Evolutionary conservation across 176 grass and related monocot genomes (phyloP), one percentile per base, ranked within the genome.

Genomic region (Thinopyrum elongatum): DNA sequence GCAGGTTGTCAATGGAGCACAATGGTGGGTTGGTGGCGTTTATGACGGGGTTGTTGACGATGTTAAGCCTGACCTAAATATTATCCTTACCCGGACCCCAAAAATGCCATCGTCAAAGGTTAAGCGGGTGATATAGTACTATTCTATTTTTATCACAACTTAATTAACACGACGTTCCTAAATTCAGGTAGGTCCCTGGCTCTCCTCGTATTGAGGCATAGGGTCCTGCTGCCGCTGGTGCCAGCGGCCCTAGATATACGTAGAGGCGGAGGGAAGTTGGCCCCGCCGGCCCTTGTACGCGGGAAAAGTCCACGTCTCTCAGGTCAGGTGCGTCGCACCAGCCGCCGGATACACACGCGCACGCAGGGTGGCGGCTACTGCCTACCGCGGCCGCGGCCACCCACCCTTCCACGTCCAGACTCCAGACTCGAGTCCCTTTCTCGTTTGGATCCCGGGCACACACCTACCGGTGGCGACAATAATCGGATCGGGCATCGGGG

Each of bases 261-360:
- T 31, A 31, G 2, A 34, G 33, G 33, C 33, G 33, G 27, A 8
- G 80, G 10, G 61, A 66, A 2, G 61, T 16, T 10, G 38, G 38
- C 38, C 38, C 8, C 2, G 44, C 31, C 44, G 3, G 8, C 86
- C 70, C 69, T 87, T 87, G 86, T 59, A 29, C 69, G 8, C 42
- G 22, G 28, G 68, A 74, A 74, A 81, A 81, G 78, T 82, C 85
- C 78, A 73, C 53, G 22, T 15, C 14, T 34, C 44, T 13, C 44
- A 38, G 8, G 38, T 7, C 80, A 82, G 28, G 46, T 69, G 55
- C 33, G 16, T 14, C 11, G 69, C 15, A 49, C 44, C 72, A 21
- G 15, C 41, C 41, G 41, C n/a, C 27, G 23, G 59, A 35, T 8
- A 36, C 35, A 36, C 35, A 36, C 41, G 38, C 38, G 10, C 38